Base-by-base conservation (phyloP, 2,329 filamentous ascomycete species). In the Penicillium sp. region DNA sequence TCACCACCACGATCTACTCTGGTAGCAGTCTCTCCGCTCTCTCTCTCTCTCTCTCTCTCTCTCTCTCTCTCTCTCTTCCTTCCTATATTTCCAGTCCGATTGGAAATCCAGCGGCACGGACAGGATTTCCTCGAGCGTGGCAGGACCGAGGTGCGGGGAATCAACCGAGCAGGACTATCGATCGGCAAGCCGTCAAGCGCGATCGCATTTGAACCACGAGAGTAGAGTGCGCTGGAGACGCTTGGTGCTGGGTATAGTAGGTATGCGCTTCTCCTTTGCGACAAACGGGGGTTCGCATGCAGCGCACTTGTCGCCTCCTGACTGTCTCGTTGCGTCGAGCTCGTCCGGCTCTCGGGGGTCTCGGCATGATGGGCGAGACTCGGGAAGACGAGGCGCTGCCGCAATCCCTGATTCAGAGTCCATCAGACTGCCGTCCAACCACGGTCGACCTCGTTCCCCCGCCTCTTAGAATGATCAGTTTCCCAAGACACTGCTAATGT, bases 331-430 rank as follows among this genome's bases (percentile, higher is more conserved):
- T 32, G 29, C 29, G 29, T 11, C 29, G 4, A 32, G 29, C 11
- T 11, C 29, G 4, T 32, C 29, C 29, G 29, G 29, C 29, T 8
- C 29, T 32, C 29, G 29, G 29, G 7, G 28, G 35, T 39, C 9
- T 38, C 26, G 45, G 38, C 13, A 48, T 41, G 36, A 41, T 39
- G 28, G 26, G 18, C 42, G 32, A 25, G 24, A 33, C 12, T 38
- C 9, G 9, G 42, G 47, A 32, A 11, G 8, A 11, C 3, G 11
- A 32, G 7, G 8, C 26, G 44, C 46, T 46, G 46, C 56, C 18
- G 18, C 18, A 18, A 55, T 58, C 56, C 56, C 55, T 60, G 57
- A 57, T 48, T 59, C 54, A 58, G 51, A 54, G 54, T 37, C 9
- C 40, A 35, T 9, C 33, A 3, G 43, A 13, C 13, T 28, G 12